phyloP scores from a whole-genome alignment of 768 basidiomycete species.

The Tremella mesenterica region DNA sequence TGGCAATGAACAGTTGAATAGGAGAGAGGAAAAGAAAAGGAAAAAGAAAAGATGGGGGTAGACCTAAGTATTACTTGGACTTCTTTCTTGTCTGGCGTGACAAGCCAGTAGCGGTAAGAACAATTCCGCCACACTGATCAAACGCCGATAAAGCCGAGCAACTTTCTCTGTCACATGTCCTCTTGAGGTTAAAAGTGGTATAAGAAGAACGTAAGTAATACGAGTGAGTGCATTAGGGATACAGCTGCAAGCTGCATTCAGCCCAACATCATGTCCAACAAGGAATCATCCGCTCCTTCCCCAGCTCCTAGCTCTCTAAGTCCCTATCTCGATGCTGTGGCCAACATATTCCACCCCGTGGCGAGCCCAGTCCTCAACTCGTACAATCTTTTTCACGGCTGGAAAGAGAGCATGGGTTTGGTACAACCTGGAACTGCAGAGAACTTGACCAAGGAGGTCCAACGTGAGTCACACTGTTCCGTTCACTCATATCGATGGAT shows the following conservation, averaged over 20 bases:
- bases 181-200: too few relatives aligned
- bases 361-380: slow-evolving; percentile 55
- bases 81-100: too few relatives aligned
- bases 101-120: too few relatives aligned
- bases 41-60: background rate
- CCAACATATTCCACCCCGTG: slow-evolving; percentile 37
- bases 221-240: too few relatives aligned
- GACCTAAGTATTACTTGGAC: too few relatives aligned
- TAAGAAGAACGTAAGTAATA: background rate
- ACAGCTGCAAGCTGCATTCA: too few relatives aligned
- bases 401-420: slow-evolving; percentile 71
- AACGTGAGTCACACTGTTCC: slow-evolving; percentile 52
- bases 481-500: background rate
- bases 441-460: slow-evolving; percentile 86
- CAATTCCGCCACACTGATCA: background rate
- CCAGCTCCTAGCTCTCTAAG: slow-evolving; percentile 31
- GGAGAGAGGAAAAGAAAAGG: background rate
- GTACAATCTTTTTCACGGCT: slow-evolving; percentile 66
- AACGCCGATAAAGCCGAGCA: background rate
- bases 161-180: background rate
- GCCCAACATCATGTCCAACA: background rate
- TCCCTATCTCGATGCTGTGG: slow-evolving; percentile 40
- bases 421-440: slow-evolving; percentile 89
- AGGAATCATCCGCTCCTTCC: slow-evolving; percentile 15
- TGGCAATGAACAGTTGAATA: background rate